Evolutionary conservation across 2,329 filamentous ascomycete genomes (phyloP), one percentile per base, ranked within the genome.

Genomic region (Fragosphaeria purpurea): DNA sequence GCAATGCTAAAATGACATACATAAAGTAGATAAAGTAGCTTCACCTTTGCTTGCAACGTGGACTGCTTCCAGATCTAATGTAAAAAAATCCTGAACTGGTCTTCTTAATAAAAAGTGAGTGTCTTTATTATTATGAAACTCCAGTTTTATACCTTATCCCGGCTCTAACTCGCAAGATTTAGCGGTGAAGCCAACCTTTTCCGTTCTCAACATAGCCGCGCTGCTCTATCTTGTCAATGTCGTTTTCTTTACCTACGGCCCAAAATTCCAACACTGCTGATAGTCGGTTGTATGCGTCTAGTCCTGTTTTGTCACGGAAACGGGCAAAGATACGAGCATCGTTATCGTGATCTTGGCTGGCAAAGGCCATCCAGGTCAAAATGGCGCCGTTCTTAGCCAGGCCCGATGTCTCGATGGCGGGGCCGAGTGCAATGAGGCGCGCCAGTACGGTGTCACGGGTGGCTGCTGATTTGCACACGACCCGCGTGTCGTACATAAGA

Each of bases 141-240:
- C 22, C 22, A 3, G 22, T 22, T 22, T 22, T 22, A 22, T 22
- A 22, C 22, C 22, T 22, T 22, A 22, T 22, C 22, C 22, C 22
- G 22, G 22, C 22, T 22, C 22, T 22, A 22, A 22, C 22, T 22
- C 22, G 22, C 22, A 22, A 22, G 22, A 7, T 37, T 37, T 40
- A 59, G 48, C 44, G 48, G 57, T 65, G 60, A 50, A 65, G 56
- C 62, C 60, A 65, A 1, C 62, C 63, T 51, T 63, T 65, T 40
- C 59, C 59, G 54, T 65, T 65, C 42, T 58, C 59, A 41, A 63
- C 50, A 57, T 62, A 65, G 5, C 55, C 53, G 46, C 62, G 58
- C 55, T 61, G 56, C 53, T 63, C 61, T 58, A 65, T 62, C 30
- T 46, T 53, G 44, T 50, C 58, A 13, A 63, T 52, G 39, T 58